Evolutionary conservation across 2,329 filamentous ascomycete species (phyloP).

Genomic region (Cladosporium oxysporum): DNA sequence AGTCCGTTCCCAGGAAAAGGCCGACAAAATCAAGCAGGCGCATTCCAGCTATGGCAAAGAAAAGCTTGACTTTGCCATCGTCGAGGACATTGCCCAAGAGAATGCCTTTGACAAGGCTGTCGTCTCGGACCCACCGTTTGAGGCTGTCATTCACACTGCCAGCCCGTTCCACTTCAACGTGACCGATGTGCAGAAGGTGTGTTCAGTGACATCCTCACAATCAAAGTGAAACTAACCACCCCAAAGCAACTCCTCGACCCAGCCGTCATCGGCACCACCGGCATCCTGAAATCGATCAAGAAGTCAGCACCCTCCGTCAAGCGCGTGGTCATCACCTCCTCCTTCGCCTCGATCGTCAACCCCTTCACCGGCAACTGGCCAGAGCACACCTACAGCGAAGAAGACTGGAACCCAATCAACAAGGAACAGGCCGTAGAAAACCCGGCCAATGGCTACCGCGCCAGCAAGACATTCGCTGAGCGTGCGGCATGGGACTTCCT

Average conservation of each 20-base stretch:
- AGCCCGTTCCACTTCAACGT: conserved; percentile 75
- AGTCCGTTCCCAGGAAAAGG: conserved; percentile 63
- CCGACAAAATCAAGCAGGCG: conserved; percentile 59
- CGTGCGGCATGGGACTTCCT: conserved; percentile 56
- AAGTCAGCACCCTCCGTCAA: conserved; percentile 66
- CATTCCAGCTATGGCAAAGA: conserved; percentile 55
- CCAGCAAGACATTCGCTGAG: conserved; percentile 65
- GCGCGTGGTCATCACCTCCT: conserved; percentile 71
- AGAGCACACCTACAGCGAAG: conserved; percentile 54
- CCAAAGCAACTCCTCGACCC: conserved; percentile 56
- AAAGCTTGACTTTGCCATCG: conserved; percentile 65
- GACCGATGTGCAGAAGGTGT: conserved; percentile 65
- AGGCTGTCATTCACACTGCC: conserved; percentile 73
- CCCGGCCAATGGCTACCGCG: conserved; percentile 48
- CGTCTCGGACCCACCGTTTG: conserved; percentile 64
- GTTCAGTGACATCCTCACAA: not conserved
- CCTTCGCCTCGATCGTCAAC: conserved; percentile 67
- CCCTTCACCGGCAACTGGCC: conserved; percentile 53
- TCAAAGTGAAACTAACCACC: not conserved
- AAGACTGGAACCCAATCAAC: conserved; percentile 61
- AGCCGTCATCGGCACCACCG: conserved; percentile 64
- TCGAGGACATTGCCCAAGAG: conserved; percentile 70
- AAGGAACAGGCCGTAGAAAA: conserved; percentile 50
- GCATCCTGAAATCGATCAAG: conserved; percentile 63
- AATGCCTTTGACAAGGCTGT: conserved; percentile 67